These are phyloP conservation scores for Boletus semigastroideus DNA, from an alignment of 1,284 basidiomycete species.

Conservation along the genomic window DNA sequence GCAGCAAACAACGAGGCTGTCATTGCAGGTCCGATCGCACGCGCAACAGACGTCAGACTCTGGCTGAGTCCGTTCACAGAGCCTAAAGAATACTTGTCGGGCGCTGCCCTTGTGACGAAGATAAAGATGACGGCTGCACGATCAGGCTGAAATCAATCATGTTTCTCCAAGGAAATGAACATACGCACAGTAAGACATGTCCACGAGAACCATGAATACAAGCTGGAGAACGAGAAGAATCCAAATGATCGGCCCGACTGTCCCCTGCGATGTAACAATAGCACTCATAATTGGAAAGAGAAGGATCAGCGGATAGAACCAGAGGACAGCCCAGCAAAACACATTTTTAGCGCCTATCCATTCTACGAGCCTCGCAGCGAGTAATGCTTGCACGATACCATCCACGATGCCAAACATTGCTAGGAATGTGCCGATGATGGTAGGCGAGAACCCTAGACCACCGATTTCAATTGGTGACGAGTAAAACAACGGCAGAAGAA, in stretches of 20 bases:
- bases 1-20: neutral
- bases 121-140: slow-evolving; percentile 33
- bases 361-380: slow-evolving; percentile 56
- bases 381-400: slow-evolving; percentile 58
- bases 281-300: slow-evolving; percentile 59
- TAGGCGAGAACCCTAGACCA: slow-evolving; percentile 64
- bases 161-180: neutral
- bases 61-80: slow-evolving; percentile 54
- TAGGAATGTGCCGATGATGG: slow-evolving; percentile 59
- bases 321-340: slow-evolving; percentile 51
- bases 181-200: slow-evolving; percentile 30
- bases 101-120: slow-evolving; percentile 34
- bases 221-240: slow-evolving; percentile 31
- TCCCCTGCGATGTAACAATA: slow-evolving; percentile 18
- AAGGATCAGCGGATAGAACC: slow-evolving; percentile 49
- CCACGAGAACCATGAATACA: slow-evolving; percentile 21
- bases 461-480: slow-evolving; percentile 64
- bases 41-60: slow-evolving; percentile 44
- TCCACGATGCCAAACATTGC: slow-evolving; percentile 58
- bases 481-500: slow-evolving; percentile 66
- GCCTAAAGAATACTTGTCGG: slow-evolving; percentile 39
- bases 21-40: slow-evolving; percentile 40
- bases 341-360: slow-evolving; percentile 55
- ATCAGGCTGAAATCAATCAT: neutral
- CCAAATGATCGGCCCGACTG: slow-evolving; percentile 29